Evolutionary conservation across 2,329 filamentous ascomycete genomes (phyloP), one percentile per base, ranked within the genome.

Genomic region (Microdochium nivale): DNA sequence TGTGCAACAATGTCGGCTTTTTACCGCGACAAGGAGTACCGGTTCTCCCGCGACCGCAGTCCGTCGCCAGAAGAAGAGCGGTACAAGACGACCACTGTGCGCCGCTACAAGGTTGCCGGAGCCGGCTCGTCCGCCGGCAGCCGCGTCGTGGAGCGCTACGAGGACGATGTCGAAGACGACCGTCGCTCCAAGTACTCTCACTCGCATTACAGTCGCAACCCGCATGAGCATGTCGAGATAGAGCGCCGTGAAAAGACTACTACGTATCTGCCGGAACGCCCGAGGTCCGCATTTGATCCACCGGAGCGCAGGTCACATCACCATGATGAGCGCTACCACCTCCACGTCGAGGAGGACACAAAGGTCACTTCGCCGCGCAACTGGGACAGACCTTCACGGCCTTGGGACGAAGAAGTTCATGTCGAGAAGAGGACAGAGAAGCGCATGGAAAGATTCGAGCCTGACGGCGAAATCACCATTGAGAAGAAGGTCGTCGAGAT

Each of bases 401-500:
- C 60, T 5, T 67, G 61, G 61, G 60, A 65, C 25, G 68, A 70
- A 25, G 48, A 52, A 27, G 68, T 70, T 27, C 70, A 73, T 35
- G 65, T 60, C 46, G 74, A 76, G 23, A 64, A 74, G 35, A 68
- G 70, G 10, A 53, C 73, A 40, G 72, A 75, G 52, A 70, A 68
- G 53, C 67, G 70, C 11, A 53, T 74, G 43, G 65, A 70, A 51
- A 68, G 66, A 52, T 66, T 68, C 19, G 71, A 73, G 24, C 53
- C 58, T 33, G 74, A 77, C 25, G 74, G 74, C 49, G 79, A 83
- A 24, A 58, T 82, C 33, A 74, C 76, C 51, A 65, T 82, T 55
- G 78, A 83, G 58, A 77, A 76, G 58, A 76, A 76, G 50, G 70
- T 70, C 16, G 70, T 80, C 51, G 76, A 80, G 56, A n/a, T 47